Evolutionary conservation across 805 yeast species (phyloP).

Genomic region (Kluyveromyces dobzhanskii): DNA sequence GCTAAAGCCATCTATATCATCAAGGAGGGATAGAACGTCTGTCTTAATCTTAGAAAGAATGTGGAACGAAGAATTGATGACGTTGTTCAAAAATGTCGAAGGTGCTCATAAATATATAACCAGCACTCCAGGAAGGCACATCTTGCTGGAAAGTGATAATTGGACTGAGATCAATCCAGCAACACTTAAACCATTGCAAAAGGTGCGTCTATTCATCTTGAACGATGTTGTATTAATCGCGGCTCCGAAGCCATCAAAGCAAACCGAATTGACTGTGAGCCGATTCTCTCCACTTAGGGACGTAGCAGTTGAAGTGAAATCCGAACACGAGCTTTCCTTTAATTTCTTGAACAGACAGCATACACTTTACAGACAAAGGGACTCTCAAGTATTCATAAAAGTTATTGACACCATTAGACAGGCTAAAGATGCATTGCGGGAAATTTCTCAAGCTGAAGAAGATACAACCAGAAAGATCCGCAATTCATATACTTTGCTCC

Average conservation of each 20-base stretch:
- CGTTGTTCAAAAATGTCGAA: slow-evolving; percentile 73
- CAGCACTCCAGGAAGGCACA: slow-evolving; percentile 70
- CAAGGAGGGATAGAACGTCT: slow-evolving; percentile 51
- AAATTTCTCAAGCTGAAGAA: slow-evolving; percentile 43
- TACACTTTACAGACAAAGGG: slow-evolving; percentile 19
- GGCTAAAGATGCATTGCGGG: slow-evolving; percentile 54
- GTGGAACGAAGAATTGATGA: slow-evolving; percentile 69
- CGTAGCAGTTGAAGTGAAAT: slow-evolving; percentile 35
- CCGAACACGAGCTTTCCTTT: slow-evolving; percentile 15
- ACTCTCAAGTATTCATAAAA: slow-evolving; percentile 26
- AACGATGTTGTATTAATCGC: slow-evolving; percentile 76
- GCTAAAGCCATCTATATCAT: slow-evolving; percentile 10
- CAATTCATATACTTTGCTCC: slow-evolving; percentile 37
- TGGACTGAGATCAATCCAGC: slow-evolving; percentile 86
- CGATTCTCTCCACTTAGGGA: slow-evolving; percentile 74
- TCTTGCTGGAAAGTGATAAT: slow-evolving; percentile 66
- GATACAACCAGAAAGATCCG: slow-evolving; percentile 35
- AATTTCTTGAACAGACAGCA: slow-evolving; percentile 11
- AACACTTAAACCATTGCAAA: slow-evolving; percentile 71
- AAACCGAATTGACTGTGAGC: slow-evolving; percentile 48
- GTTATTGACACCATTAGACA: slow-evolving; percentile 48
- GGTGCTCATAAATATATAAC: slow-evolving; percentile 81
- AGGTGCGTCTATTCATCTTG: slow-evolving; percentile 66
- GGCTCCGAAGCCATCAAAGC: slow-evolving; percentile 36
- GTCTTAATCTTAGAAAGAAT: slow-evolving; percentile 65